Evolutionary conservation across 148 eudicot species (phyloP).

Genomic region (Rheum nobile): DNA sequence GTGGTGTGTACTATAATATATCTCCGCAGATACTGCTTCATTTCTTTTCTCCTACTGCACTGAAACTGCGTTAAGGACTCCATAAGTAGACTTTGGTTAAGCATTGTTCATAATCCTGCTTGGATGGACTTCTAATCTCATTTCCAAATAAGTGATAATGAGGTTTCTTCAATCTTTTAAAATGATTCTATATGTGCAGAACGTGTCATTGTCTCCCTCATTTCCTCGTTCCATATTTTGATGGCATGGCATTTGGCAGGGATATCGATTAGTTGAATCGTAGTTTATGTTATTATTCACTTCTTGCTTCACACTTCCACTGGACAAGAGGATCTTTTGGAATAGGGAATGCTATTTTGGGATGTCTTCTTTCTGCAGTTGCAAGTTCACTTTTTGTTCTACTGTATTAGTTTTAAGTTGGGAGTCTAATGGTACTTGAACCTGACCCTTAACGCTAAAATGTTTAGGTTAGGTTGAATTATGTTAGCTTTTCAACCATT

Average conservation of each 20-base stretch:
- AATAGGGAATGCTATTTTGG: background rate
- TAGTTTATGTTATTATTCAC: no score
- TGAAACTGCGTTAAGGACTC: background rate
- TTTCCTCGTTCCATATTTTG: background rate
- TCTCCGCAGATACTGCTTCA: background rate
- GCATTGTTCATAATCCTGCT: conserved; percentile 7
- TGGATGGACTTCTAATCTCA: conserved; percentile 1
- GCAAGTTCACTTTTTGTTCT: background rate
- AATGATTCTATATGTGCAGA: background rate
- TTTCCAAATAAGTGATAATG: background rate
- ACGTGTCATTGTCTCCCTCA: background rate
- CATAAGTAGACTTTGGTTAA: background rate
- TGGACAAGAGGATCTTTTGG: background rate
- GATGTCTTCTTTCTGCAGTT: background rate
- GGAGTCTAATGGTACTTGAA: no score
- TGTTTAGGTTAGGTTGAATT: background rate
- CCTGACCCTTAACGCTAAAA: no score
- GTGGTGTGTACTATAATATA: conserved; percentile 6
- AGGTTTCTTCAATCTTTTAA: background rate
- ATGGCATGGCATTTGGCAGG: background rate
- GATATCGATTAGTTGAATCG: no score
- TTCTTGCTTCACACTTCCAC: background rate
- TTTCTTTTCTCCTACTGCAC: background rate
- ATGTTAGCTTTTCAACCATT: background rate
- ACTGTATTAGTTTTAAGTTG: background rate